A percentile compares a stretch with the other conserved stretches of the same genome.
These are phyloP conservation scores for Cladosporium sp. DNA, from an alignment of 2,329 filamentous ascomycete species.

Conservation along the genomic window DNA sequence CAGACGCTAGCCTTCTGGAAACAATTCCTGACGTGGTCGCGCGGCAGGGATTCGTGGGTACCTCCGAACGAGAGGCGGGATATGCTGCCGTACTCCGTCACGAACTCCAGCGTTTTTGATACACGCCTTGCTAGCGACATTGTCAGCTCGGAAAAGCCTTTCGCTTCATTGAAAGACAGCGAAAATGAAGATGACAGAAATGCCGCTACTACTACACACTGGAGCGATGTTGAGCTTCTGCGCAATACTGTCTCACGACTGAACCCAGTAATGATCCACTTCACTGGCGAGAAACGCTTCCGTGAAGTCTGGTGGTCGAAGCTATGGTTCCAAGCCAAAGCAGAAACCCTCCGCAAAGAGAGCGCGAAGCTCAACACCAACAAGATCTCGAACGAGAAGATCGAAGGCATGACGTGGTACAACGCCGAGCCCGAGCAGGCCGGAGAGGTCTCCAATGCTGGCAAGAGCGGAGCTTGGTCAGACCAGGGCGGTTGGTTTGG, in stretches of 20 bases:
- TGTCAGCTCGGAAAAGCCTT: conserved; percentile 28
- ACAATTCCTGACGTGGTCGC: conserved; percentile 37
- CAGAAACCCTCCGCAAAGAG: conserved; percentile 27
- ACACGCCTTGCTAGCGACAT: conserved; percentile 29
- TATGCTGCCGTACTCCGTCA: conserved; percentile 14
- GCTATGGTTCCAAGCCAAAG: conserved; percentile 35
- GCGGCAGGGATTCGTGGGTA: conserved; percentile 36
- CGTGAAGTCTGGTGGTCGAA: conserved; percentile 35
- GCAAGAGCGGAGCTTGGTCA: conserved; percentile 31
- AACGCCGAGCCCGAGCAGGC: conserved; percentile 28
- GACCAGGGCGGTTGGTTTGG: conserved; percentile 32
- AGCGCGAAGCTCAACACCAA: conserved; percentile 20
- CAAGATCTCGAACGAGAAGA: conserved; percentile 25
- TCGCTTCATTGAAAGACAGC: conserved; percentile 23
- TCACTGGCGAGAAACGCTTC: conserved; percentile 34
- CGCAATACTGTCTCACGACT: conserved; percentile 33
- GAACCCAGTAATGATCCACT: conserved; percentile 31
- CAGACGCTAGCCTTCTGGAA: conserved; percentile 41
- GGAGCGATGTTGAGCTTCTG: conserved; percentile 29
- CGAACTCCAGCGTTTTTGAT: conserved; percentile 22
- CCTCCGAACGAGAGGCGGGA: conserved; percentile 15
- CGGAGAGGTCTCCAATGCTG: conserved; percentile 23
- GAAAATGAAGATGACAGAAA: conserved; percentile 18
- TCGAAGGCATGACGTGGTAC: conserved; percentile 31
- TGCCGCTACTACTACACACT: conserved; percentile 17